Base-by-base conservation (phyloP, 345 rosid genomes). In the Rhodomyrtus tomentosa region DNA sequence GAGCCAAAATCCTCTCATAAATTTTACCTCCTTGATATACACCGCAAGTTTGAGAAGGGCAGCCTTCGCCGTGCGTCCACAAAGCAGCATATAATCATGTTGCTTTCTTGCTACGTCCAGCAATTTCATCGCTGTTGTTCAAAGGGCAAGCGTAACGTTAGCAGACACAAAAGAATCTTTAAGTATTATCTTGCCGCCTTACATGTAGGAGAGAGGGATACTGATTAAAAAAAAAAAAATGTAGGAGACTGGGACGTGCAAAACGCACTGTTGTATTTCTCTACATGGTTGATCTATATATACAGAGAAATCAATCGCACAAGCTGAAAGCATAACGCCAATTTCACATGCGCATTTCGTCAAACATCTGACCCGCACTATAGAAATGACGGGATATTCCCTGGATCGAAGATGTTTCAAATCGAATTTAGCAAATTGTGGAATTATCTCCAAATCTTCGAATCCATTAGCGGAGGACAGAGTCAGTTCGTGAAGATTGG, bases 401-500 rank as follows among this genome's bases (percentile, higher is more conserved):
- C 40, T 38, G 40, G 42, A 32, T 29, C 10, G 53, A 51, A 91
- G 85, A 72, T 38, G 42, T 20, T 76, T 81, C 25, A 84, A 25
- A 42, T 40, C 16, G 38, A n/a, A 27, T 82, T 58, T 7, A 36
- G 68, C 83, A 40, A 89, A 80, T 87, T 82, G 80, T 32, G 12
- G 51, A 38, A 84, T 50, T 21, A 50, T 40, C 49, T 68, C 82
- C 6, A 81, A 73, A n/a, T 32, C 52, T 3, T 55, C 25, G 2
- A 2, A 25, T 0, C 18, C 20, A 0, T 10, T 16, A 32, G 40
- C 45, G 54, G 38, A 45, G 40, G 40, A 45, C 16, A 86, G n/a
- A 5, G 7, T 48, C 53, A 86, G 24, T 50, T 81, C 85, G 80
- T 42, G 79, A 11, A 88, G 83, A 83, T 88, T 83, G 4, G 45